Evolutionary conservation across 768 basidiomycete genomes (phyloP).

Genomic region (Tremella mesenterica): DNA sequence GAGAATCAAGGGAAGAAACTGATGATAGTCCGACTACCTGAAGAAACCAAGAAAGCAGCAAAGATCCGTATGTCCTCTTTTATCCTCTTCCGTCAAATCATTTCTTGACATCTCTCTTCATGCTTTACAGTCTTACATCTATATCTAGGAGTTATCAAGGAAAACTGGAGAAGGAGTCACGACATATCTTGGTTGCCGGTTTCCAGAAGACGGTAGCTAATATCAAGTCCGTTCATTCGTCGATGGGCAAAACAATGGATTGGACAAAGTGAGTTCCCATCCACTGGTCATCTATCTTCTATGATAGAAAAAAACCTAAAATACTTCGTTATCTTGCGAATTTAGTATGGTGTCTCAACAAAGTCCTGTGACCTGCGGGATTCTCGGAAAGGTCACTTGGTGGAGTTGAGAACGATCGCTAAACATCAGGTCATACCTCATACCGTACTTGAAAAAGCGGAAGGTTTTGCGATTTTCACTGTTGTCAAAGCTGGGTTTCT

Average conservation of each 20-base stretch:
- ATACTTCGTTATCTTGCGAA: constrained; percentile 10
- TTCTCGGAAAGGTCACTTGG: neutral
- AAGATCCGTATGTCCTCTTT: too few species aligned
- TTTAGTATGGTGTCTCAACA: neutral
- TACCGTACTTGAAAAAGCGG: constrained; percentile 53
- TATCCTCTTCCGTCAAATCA: too few species aligned
- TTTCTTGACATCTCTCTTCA: too few species aligned
- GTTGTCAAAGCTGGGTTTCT: constrained; percentile 51
- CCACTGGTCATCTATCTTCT: too few species aligned
- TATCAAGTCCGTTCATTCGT: constrained; percentile 57
- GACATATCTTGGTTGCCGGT: too few species aligned
- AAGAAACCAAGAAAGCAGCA: constrained; percentile 78
- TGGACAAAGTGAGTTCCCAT: constrained; percentile 57
- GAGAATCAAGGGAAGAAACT: neutral
- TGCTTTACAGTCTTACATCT: too few species aligned
- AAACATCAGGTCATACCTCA: constrained; percentile 53
- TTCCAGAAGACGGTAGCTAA: too few species aligned
- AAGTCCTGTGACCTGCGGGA: too few species aligned
- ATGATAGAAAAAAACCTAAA: too few species aligned
- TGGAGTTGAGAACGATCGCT: neutral
- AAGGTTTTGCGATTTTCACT: constrained; percentile 60
- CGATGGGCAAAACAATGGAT: constrained; percentile 66
- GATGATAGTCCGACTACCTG: constrained; percentile 53
- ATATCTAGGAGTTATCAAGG: too few species aligned
- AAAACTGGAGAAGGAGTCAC: too few species aligned